phyloP scores from a whole-genome alignment of 192 early-diverging fungal genomes.

The Backusella tuberculispora region DNA sequence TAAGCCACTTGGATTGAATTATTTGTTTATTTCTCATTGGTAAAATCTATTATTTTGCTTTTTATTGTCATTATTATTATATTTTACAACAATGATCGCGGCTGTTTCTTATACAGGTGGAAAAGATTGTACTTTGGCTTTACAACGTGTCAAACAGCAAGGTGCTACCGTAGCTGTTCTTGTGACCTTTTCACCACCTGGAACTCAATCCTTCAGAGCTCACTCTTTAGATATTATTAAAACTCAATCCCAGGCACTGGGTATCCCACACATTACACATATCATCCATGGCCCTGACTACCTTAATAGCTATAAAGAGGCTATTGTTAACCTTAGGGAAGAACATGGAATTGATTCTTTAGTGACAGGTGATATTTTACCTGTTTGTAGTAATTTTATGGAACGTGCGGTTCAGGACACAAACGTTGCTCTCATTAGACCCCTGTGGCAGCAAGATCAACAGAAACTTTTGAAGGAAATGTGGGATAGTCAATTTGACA shows the following conservation, averaged over 20 bases:
- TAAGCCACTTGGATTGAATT: neutral
- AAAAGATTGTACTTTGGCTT: slow-evolving; percentile 61
- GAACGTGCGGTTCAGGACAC: slow-evolving; percentile 52
- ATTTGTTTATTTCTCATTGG: neutral
- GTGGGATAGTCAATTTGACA: slow-evolving; percentile 28
- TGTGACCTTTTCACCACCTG: slow-evolving; percentile 53
- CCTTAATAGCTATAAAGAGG: slow-evolving; percentile 48
- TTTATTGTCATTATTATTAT: neutral
- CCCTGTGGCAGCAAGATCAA: slow-evolving; percentile 59
- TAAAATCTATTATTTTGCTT: neutral
- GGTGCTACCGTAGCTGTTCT: slow-evolving; percentile 46
- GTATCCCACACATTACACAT: slow-evolving; percentile 47
- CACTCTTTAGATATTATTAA: slow-evolving; percentile 53
- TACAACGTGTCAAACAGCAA: slow-evolving; percentile 45
- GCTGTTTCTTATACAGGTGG: slow-evolving; percentile 66
- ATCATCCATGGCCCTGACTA: slow-evolving; percentile 52
- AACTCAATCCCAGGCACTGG: slow-evolving; percentile 51
- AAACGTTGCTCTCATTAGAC: slow-evolving; percentile 52
- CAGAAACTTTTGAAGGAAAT: slow-evolving; percentile 50
- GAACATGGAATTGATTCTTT: slow-evolving; percentile 50
- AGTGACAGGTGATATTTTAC: slow-evolving; percentile 66
- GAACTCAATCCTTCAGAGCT: slow-evolving; percentile 54
- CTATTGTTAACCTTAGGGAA: slow-evolving; percentile 45
- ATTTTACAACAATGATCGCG: slow-evolving; percentile 15
- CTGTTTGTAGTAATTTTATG: slow-evolving; percentile 66